Percentiles rank a stretch among this genome's conserved stretches.
Conservation (phyloP, 176 grass and related monocot species). For the Eleusine coracana region DNA sequence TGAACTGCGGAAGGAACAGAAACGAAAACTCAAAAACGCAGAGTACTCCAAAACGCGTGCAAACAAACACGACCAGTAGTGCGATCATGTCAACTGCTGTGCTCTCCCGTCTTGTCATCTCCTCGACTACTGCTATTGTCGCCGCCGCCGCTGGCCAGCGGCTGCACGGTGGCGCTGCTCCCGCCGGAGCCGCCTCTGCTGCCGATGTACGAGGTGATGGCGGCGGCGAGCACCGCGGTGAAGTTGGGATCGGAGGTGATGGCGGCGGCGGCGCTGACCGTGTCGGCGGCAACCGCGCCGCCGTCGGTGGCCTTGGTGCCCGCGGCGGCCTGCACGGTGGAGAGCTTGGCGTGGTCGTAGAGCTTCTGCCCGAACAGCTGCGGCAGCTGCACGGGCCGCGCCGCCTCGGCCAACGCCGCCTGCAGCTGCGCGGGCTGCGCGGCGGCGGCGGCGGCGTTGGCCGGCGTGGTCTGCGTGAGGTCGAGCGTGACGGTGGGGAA, state of each 20-base stretch:
- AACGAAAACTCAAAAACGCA: neutral
- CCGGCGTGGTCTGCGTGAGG: slow-evolving; percentile 58
- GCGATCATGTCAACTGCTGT: neutral
- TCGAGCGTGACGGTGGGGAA: slow-evolving; percentile 90
- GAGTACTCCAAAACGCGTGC: neutral
- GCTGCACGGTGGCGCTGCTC: slow-evolving; percentile 46
- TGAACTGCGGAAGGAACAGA: neutral
- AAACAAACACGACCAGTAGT: neutral
- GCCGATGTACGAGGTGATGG: slow-evolving; percentile 79
- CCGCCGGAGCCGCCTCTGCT: slow-evolving; percentile 29
- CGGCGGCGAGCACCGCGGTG: slow-evolving; percentile 67
- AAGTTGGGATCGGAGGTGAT: slow-evolving; percentile 87
- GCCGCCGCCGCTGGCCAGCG: slow-evolving; percentile 19
- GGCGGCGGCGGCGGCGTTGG: neutral
- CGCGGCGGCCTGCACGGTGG: slow-evolving; percentile 53
- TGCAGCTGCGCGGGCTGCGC: slow-evolving; percentile 48
- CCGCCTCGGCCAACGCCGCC: slow-evolving; percentile 40
- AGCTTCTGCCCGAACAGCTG: slow-evolving; percentile 66
- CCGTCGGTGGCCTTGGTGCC: slow-evolving; percentile 42
- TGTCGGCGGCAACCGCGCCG: slow-evolving; percentile 41
- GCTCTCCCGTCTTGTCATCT: slow-evolving; percentile 24
- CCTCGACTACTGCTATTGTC: slow-evolving; percentile 40
- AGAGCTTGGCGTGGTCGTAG: slow-evolving; percentile 67
- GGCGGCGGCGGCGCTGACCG: slow-evolving; percentile 67
- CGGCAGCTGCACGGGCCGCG: slow-evolving; percentile 34